Conservation (phyloP, 2,329 filamentous ascomycete genomes). For the Paecilomyces sp. region DNA sequence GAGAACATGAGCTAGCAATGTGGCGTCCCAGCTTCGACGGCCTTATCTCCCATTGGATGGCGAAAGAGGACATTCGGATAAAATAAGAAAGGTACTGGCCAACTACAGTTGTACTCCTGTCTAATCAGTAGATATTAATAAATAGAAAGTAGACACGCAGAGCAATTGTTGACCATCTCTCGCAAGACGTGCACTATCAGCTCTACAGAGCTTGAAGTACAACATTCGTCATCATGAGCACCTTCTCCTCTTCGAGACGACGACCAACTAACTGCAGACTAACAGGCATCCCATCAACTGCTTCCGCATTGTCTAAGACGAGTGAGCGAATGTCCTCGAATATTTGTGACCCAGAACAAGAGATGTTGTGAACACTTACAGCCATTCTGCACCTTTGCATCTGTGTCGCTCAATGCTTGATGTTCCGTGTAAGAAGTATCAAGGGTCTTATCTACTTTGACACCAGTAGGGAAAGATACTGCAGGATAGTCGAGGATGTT, state of each 20-base stretch:
- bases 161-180: neutral
- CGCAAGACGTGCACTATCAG: neutral
- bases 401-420: neutral
- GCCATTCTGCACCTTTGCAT: neutral
- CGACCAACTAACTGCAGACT: conserved; percentile 22
- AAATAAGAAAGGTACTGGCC: neutral
- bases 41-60: neutral
- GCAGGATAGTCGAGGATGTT: neutral
- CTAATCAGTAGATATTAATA: too few relatives aligned
- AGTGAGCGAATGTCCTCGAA: neutral
- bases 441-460: neutral
- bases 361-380: conserved; percentile 3
- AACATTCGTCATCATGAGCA: conserved; percentile 22
- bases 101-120: neutral
- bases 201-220: neutral
- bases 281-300: conserved; percentile 16
- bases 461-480: neutral
- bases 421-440: neutral
- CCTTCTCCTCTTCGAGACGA: conserved; percentile 25
- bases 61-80: neutral
- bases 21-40: neutral
- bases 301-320: conserved; percentile 3
- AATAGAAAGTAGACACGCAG: neutral
- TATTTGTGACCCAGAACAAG: conserved; percentile 8
- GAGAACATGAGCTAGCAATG: neutral